Conservation (phyloP, 495 filamentous ascomycete genomes). For the Xylaria scruposa region DNA sequence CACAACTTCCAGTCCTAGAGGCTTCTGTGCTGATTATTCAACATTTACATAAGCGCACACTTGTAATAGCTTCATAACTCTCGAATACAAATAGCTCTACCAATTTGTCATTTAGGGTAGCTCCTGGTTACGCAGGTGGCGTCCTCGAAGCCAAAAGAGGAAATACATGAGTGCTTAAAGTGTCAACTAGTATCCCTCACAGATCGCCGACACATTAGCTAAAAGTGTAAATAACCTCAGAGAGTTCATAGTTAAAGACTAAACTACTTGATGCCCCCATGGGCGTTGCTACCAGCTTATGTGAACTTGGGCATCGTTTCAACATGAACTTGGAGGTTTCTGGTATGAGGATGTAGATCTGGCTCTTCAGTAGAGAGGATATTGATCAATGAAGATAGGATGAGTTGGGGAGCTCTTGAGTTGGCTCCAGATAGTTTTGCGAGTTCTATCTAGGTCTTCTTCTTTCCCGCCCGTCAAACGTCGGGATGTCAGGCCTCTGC, state of each 20-base stretch:
- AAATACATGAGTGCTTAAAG: neutral
- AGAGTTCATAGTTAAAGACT: neutral
- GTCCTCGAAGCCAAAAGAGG: neutral
- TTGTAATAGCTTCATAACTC: neutral
- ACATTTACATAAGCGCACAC: neutral
- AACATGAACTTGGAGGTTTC: neutral
- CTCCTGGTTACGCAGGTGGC: neutral
- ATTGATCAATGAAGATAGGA: constrained; percentile 5
- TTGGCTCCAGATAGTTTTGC: neutral
- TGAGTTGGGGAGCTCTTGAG: neutral
- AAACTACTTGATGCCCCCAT: neutral
- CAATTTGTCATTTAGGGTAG: neutral
- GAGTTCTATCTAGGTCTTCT: neutral
- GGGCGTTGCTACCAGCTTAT: neutral
- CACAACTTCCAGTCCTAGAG: too few relatives aligned
- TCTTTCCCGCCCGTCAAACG: neutral
- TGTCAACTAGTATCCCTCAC: neutral
- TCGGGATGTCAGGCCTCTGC: neutral
- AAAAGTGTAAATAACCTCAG: neutral
- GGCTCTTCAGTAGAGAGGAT: neutral
- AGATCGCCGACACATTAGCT: neutral
- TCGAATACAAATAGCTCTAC: neutral
- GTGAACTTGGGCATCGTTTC: neutral
- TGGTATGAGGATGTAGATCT: neutral
- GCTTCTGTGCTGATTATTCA: too few relatives aligned